Base-by-base conservation (phyloP, 2,329 filamentous ascomycete species). In the Colletotrichum sp. region DNA sequence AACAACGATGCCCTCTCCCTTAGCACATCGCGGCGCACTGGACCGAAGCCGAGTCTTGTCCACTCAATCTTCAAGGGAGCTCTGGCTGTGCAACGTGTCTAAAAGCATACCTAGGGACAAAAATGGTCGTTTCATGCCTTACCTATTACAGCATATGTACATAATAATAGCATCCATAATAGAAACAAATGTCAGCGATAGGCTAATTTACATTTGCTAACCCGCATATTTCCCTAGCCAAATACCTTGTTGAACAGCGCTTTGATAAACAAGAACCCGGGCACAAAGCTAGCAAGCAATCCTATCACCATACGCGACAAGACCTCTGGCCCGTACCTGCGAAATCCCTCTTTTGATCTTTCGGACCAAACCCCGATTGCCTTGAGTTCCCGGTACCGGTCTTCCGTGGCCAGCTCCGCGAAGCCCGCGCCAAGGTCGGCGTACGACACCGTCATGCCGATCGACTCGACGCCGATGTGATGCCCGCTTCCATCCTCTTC, bases 401-500 rank as follows among this genome's bases (percentile, higher is more conserved):
- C 34, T 6, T 76, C 30, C 2, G 21, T 69, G 32, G 59, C 74
- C 34, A 74, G 5, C 18, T 76, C 74, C 24, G 64, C 74, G 12
- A 76, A 76, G 14, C 36, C 74, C 13, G 74, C 70, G 4, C 74
- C 74, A 5, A 76, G 65, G 13, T 74, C 74, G 13, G 57, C n/a
- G 4, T 74, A 76, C 14, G 70, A 73, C 4, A 64, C 71, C 3
- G 59, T 26, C 9, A 74, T 10, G 4, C 64, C 57, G 2, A 74
- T 18, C 14, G 57, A 48, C 21, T 74, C 65, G 6, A 61, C 65
- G 34, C 64, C 55, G 14, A 76, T 74, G 2, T 21, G 24, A 10
- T 76, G 48, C 18, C 74, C 74, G 10, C 71, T 76, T 13, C 36
- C 64, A 3, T 74, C 74, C 16, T 74, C 74, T 7, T 76, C 74